Evolutionary conservation across 805 yeast species (phyloP).

Genomic region (Myxozyma neotropica): DNA sequence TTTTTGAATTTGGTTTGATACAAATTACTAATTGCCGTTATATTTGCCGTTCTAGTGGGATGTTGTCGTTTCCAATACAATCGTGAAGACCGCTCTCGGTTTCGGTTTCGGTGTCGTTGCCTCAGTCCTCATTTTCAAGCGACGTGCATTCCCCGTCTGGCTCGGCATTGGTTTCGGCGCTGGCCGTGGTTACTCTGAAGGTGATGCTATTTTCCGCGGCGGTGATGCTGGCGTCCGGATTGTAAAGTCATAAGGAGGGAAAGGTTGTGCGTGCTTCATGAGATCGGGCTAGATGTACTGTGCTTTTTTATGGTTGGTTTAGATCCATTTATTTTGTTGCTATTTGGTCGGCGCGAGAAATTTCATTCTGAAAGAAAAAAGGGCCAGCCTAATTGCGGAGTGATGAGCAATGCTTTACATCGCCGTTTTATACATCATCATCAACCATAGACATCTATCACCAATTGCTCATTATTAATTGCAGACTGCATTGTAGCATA

Average conservation of each 20-base stretch:
- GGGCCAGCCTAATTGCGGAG: too few relatives aligned
- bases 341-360: background rate
- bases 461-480: too few relatives aligned
- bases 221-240: conserved; percentile 34
- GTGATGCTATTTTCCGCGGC: conserved; percentile 90
- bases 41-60: conserved; percentile 67
- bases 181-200: conserved; percentile 98
- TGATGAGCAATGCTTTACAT: too few relatives aligned
- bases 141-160: conserved; percentile 98
- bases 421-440: too few relatives aligned
- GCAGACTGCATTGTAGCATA: too few relatives aligned
- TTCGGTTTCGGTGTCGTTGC: conserved; percentile 95
- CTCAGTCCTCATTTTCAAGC: conserved; percentile 83
- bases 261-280: too few relatives aligned
- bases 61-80: conserved; percentile 87
- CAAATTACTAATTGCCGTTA: too few relatives aligned
- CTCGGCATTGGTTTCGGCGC: conserved; percentile 95
- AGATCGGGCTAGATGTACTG: too few relatives aligned
- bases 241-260: conserved; percentile 24
- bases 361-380: too few relatives aligned
- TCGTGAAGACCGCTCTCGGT: conserved; percentile 94
- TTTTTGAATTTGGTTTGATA: too few relatives aligned
- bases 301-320: background rate
- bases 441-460: too few relatives aligned
- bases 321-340: background rate